Conservation (phyloP, 2,329 filamentous ascomycete genomes). For the Diaporthe amygdali region DNA sequence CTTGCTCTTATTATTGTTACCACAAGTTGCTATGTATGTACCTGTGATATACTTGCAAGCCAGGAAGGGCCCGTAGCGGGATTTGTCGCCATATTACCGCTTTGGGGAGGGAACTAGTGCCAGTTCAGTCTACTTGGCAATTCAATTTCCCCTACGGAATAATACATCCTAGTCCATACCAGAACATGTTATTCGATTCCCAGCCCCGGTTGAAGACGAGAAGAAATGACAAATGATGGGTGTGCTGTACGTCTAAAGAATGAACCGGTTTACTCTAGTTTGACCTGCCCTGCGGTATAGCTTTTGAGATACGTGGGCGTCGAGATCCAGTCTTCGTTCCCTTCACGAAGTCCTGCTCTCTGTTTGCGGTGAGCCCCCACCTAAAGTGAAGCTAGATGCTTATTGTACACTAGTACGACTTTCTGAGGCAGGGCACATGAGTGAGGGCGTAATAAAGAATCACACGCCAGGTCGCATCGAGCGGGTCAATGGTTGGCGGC, state of each 20-base stretch:
- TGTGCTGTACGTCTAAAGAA: not conserved
- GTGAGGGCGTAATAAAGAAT: not conserved
- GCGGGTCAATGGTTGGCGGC: conserved; percentile 4
- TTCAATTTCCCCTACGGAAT: not conserved
- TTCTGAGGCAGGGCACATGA: not conserved
- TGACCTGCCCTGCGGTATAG: not conserved
- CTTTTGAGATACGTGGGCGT: not conserved
- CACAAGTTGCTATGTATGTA: not conserved
- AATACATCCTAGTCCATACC: not conserved
- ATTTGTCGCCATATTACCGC: conserved; percentile 2
- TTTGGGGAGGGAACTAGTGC: not conserved
- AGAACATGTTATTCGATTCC: not conserved
- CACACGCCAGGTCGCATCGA: conserved; percentile 1
- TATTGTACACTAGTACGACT: not conserved
- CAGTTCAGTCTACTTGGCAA: not conserved
- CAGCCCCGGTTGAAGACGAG: not conserved
- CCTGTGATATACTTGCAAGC: not conserved
- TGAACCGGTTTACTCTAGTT: not conserved
- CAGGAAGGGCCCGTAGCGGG: not conserved
- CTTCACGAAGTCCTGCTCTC: not conserved
- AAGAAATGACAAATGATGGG: conserved; percentile 10
- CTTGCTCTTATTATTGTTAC: not conserved
- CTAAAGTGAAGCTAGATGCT: not conserved
- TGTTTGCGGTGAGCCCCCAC: not conserved
- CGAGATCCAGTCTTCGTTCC: not conserved